phyloP scores from a whole-genome alignment of 805 yeast species.

The Pichia phayaonensis region DNA sequence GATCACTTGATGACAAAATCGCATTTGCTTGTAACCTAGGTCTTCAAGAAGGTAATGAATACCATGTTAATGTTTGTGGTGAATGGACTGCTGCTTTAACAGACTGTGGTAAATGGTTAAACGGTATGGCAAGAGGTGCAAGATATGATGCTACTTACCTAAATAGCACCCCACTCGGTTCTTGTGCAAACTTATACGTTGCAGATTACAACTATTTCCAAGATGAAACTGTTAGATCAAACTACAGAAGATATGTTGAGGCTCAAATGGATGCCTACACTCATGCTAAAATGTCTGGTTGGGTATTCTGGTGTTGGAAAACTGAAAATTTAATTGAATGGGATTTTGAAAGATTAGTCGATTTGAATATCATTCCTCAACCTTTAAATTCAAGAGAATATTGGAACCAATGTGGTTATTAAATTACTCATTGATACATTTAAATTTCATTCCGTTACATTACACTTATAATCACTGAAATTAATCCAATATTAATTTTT shows the following conservation, averaged over 20 bases:
- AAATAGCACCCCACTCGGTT: constrained; percentile 40
- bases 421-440: background rate
- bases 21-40: constrained; percentile 43
- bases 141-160: constrained; percentile 61
- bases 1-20: constrained; percentile 57
- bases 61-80: constrained; percentile 73
- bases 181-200: constrained; percentile 50
- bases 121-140: constrained; percentile 80
- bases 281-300: constrained; percentile 54
- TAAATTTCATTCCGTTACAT: too few relatives aligned
- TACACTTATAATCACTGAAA: too few relatives aligned
- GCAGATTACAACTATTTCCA: constrained; percentile 45
- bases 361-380: constrained; percentile 65
- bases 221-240: constrained; percentile 37
- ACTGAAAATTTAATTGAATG: constrained; percentile 79
- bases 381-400: constrained; percentile 42
- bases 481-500: too few relatives aligned
- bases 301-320: constrained; percentile 95
- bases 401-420: constrained; percentile 27
- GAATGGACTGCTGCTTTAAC: constrained; percentile 92
- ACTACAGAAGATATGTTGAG: constrained; percentile 68
- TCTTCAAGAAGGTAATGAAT: constrained; percentile 36
- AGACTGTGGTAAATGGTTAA: constrained; percentile 83
- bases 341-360: constrained; percentile 63
- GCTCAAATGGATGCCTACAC: constrained; percentile 81